Conservation (phyloP, 805 yeast genomes). For the Candida ipomoeae region DNA sequence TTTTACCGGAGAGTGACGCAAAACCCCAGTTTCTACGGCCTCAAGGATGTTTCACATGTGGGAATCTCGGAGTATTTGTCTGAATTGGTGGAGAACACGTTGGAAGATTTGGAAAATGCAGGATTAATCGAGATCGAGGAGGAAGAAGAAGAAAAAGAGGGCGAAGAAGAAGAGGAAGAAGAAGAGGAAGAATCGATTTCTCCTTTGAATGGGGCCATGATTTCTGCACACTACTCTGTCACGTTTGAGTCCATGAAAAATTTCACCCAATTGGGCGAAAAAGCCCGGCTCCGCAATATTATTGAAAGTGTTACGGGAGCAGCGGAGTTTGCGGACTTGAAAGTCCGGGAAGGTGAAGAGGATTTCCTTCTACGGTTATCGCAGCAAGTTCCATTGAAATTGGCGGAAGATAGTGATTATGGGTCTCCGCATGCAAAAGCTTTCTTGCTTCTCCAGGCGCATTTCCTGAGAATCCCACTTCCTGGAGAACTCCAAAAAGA, state of each 20-base stretch:
- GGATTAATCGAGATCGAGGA: constrained; percentile 59
- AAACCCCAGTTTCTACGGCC: constrained; percentile 90
- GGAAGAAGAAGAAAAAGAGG: constrained; percentile 36
- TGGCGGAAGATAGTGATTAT: constrained; percentile 28
- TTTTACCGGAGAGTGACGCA: constrained; percentile 75
- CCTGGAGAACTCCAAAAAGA: constrained; percentile 62
- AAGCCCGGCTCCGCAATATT: constrained; percentile 56
- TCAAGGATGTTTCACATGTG: constrained; percentile 53
- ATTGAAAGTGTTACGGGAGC: constrained; percentile 65
- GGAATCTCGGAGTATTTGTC: constrained; percentile 82
- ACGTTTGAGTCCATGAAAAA: constrained; percentile 65
- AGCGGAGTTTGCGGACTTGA: constrained; percentile 63
- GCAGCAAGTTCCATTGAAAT: constrained; percentile 60
- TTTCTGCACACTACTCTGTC: constrained; percentile 69
- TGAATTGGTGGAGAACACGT: constrained; percentile 69
- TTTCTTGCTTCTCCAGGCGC: constrained; percentile 74
- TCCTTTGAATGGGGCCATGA: constrained; percentile 68
- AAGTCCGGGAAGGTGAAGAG: constrained; percentile 61
- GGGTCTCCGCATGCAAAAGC: constrained; percentile 64
- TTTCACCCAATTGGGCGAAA: constrained; percentile 49
- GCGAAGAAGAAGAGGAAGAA: constrained; percentile 34
- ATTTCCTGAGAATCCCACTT: constrained; percentile 61
- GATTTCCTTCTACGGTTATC: constrained; percentile 46
- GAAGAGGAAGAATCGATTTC: constrained; percentile 39
- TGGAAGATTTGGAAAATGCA: constrained; percentile 59